These are phyloP conservation scores for Pseudozyma flocculosa DNA, from an alignment of 1,284 basidiomycete species.

Conservation along the genomic window DNA sequence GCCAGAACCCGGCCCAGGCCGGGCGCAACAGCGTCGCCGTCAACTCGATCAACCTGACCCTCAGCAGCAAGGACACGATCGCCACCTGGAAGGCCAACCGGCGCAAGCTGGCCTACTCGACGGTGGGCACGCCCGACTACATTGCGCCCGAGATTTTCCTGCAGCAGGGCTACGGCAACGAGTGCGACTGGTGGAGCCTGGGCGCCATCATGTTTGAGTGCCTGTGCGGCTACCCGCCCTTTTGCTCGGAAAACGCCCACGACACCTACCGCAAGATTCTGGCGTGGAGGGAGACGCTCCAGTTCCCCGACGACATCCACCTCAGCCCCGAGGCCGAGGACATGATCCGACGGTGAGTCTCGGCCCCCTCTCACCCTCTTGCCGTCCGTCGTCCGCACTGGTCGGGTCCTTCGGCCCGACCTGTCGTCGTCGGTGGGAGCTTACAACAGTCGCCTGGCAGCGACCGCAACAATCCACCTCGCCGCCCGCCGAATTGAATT, in stretches of 20 bases:
- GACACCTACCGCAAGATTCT: constrained; percentile 99
- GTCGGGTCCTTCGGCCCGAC: no score
- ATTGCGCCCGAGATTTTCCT: constrained; percentile 98
- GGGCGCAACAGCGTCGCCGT: constrained; percentile 57
- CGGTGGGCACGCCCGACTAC: constrained; percentile 98
- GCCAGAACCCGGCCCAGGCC: constrained; percentile 34
- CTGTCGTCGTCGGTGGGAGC: no score
- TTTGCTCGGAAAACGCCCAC: constrained; percentile 95
- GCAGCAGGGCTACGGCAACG: constrained; percentile 95
- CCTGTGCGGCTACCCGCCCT: constrained; percentile 90
- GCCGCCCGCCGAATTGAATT: no score
- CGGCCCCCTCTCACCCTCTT: background rate
- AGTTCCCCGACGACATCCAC: constrained; percentile 93
- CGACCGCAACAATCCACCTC: no score
- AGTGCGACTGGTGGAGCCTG: constrained; percentile 89
- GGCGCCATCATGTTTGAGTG: constrained; percentile 98
- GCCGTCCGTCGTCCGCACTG: background rate
- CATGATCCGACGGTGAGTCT: constrained; percentile 71
- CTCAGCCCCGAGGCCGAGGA: constrained; percentile 90
- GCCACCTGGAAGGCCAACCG: constrained; percentile 98
- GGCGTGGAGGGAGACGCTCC: constrained; percentile 83
- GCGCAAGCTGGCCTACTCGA: constrained; percentile 94
- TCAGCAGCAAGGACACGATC: constrained; percentile 55
- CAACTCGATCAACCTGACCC: constrained; percentile 56
- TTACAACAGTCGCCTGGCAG: no score